Evolutionary conservation across 352 stramenopile species (phyloP).

Genomic region (Phytophthora pisi): DNA sequence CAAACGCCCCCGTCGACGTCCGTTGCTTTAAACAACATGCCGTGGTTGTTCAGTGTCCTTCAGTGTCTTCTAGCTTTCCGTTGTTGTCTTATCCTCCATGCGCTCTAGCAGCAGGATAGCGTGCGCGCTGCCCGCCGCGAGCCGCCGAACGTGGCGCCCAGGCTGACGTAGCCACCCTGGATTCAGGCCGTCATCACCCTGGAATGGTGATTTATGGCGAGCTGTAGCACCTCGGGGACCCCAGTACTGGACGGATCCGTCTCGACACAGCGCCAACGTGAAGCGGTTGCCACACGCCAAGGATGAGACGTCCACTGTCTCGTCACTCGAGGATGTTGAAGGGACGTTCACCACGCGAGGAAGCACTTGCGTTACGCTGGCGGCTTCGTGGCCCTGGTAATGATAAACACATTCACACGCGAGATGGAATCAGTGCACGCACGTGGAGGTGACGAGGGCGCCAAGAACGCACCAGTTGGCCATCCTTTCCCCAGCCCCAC

Average conservation of each 20-base stretch:
- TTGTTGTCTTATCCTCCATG: background rate
- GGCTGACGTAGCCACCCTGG: constrained; percentile 18
- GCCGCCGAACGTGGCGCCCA: constrained; percentile 9
- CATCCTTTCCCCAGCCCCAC: constrained; percentile 78
- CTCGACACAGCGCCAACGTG: constrained; percentile 51
- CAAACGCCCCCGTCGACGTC: constrained; percentile 29
- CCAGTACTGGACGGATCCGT: constrained; percentile 63
- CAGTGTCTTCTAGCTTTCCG: background rate
- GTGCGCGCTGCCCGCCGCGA: constrained; percentile 37
- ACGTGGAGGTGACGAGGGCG: constrained; percentile 1
- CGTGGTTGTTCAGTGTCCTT: constrained; percentile 28
- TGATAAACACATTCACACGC: background rate
- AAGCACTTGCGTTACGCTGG: constrained; percentile 37
- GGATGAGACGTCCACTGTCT: constrained; percentile 33
- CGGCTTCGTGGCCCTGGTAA: constrained; percentile 24
- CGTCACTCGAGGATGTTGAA: constrained; percentile 31
- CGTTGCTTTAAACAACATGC: constrained; percentile 38
- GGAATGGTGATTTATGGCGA: constrained; percentile 10
- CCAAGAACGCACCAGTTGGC: constrained; percentile 61
- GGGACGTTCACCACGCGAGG: constrained; percentile 51
- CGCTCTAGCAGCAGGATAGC: constrained; percentile 34
- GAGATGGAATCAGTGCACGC: constrained; percentile 12
- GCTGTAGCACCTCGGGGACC: constrained; percentile 23
- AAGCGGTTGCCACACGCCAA: constrained; percentile 59
- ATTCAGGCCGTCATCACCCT: constrained; percentile 4